Base-by-base conservation (phyloP, 192 early-diverging fungal species). In the Coemansia sp. region DNA sequence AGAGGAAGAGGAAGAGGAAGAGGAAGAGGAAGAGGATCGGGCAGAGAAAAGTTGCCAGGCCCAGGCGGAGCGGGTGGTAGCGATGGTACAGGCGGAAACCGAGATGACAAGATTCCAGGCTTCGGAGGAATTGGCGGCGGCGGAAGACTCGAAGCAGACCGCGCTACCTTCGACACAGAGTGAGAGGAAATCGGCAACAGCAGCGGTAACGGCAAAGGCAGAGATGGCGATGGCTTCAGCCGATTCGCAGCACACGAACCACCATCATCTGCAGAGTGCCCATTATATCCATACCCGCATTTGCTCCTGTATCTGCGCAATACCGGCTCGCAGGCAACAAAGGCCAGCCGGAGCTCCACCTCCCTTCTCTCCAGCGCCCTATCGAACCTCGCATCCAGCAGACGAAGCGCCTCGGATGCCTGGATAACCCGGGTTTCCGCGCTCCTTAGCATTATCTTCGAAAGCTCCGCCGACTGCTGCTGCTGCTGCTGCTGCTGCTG, bases 321-420 rank as follows among this genome's bases (percentile, higher is more conserved):
- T 18, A 51, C 45, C n/a, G 43, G 15, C 21, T 59, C 67, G 41
- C 58, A 69, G 22, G 67, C 49, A 51, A 51, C 52, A 42, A 61
- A 42, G 47, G 59, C 58, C 41, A 69, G 49, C 60, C 73, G 10
- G 57, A 41, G 43, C 22, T 45, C 36, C 16, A 26, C 59, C 37
- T 40, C 26, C 59, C 37, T 36, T 40, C 58, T 16, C 37, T 52
- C n/a, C 63, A 52, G 48, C 49, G 40, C 48, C 47, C 15, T 36
- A 13, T 52, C 41, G 48, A 48, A 41, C 18, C 47, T 22, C 6
- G 32, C 48, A 26, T 54, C 51, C 51, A 54, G 12, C 21, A 22
- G 21, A 2, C 12, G 21, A 4, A 54, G 51, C 21, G 6, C 51
- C 51, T 54, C 51, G 21, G 51, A 54, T 21, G 51, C 51, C 51